Evolutionary conservation across 352 stramenopile species (phyloP).

Genomic region (Pythium grandisporangium): DNA sequence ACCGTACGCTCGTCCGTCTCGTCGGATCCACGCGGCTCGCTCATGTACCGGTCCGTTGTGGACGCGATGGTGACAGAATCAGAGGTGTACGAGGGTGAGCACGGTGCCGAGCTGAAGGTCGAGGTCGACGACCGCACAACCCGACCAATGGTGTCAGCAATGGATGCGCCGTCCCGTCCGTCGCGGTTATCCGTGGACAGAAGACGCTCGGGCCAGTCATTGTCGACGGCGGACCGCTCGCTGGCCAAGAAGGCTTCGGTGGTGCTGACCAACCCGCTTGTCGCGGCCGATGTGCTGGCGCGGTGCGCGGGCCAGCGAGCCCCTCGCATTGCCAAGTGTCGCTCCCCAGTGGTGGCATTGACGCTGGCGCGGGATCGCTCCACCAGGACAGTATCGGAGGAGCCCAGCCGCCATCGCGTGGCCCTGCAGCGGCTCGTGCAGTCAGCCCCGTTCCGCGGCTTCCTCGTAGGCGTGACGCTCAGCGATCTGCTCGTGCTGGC

Average conservation of each 20-base stretch:
- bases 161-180: too few relatives aligned
- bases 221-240: slow-evolving; percentile 31
- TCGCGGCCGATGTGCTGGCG: slow-evolving; percentile 24
- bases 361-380: too few relatives aligned
- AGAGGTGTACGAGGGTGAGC: background rate
- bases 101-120: background rate
- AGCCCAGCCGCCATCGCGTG: too few relatives aligned
- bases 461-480: slow-evolving; percentile 35
- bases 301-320: slow-evolving; percentile 27
- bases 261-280: slow-evolving; percentile 31
- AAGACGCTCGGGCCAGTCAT: too few relatives aligned
- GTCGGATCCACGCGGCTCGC: slow-evolving; percentile 7
- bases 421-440: slow-evolving; percentile 35
- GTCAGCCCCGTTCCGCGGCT: slow-evolving; percentile 25
- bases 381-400: too few relatives aligned
- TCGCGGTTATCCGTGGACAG: too few relatives aligned
- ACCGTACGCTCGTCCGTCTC: too few relatives aligned
- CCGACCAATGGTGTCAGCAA: too few relatives aligned
- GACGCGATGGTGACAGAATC: slow-evolving; percentile 5
- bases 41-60: slow-evolving; percentile 5
- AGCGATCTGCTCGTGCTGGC: slow-evolving; percentile 45
- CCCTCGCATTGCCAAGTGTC: too few relatives aligned
- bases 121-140: background rate
- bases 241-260: slow-evolving; percentile 39
- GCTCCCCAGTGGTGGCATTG: too few relatives aligned